phyloP scores from a whole-genome alignment of 2,329 filamentous ascomycete species.

The Cordyceps farinosa region DNA sequence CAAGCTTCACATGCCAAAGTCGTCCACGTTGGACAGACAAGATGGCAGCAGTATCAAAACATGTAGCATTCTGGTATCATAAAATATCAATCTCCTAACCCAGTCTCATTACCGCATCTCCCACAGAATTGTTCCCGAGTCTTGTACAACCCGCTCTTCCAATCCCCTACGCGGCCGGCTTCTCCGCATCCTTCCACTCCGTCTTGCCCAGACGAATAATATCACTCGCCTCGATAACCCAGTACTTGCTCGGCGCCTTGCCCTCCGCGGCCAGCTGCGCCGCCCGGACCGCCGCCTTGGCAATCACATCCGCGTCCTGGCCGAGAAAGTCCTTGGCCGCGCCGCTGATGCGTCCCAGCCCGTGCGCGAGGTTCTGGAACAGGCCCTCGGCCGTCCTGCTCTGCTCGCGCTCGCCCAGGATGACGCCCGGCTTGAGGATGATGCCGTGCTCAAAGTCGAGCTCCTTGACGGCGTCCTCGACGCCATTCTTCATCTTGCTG shows the following conservation, averaged over 20 bases:
- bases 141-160: neutral
- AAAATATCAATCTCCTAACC: neutral
- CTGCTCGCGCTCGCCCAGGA: constrained; percentile 67
- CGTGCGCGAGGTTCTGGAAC: constrained; percentile 51
- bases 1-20: neutral
- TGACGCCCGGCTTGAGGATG: constrained; percentile 69
- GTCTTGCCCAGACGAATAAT: constrained; percentile 65
- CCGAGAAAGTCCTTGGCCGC: constrained; percentile 63
- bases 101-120: neutral
- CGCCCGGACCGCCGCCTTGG: constrained; percentile 60
- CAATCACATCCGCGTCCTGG: constrained; percentile 73
- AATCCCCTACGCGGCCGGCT: neutral
- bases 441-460: constrained; percentile 75
- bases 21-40: neutral
- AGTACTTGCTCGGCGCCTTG: constrained; percentile 57
- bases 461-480: constrained; percentile 72
- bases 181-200: constrained; percentile 40
- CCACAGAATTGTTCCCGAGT: neutral
- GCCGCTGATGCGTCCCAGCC: constrained; percentile 50
- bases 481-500: constrained; percentile 76
- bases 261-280: constrained; percentile 55
- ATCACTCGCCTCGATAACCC: constrained; percentile 58
- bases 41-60: neutral
- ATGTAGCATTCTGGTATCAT: constrained; percentile 6
- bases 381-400: constrained; percentile 56